Evolutionary conservation across 768 basidiomycete genomes (phyloP).

Genomic region (Rhizopogon vesiculosus): DNA sequence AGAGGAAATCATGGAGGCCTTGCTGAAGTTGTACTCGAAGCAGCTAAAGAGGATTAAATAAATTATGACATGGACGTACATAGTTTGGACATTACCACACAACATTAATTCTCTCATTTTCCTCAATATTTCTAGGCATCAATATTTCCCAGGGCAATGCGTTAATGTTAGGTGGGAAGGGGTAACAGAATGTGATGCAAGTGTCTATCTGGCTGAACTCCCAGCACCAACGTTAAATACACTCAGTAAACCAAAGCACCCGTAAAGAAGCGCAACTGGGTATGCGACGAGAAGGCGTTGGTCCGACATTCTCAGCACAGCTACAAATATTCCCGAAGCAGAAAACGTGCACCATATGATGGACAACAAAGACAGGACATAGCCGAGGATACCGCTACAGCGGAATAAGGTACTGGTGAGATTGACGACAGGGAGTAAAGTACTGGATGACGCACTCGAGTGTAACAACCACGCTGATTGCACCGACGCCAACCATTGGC

Average conservation of each 20-base stretch:
- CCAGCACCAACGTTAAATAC: conserved; percentile 67
- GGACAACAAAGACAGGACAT: conserved; percentile 73
- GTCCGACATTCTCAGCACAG: conserved; percentile 92
- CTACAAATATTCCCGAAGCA: conserved; percentile 93
- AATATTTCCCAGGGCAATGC: conserved; percentile 1
- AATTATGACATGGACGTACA: background rate
- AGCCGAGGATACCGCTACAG: conserved; percentile 75
- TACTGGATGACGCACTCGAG: conserved; percentile 66
- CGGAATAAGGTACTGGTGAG: background rate
- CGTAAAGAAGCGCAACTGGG: conserved; percentile 90
- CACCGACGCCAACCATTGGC: conserved; percentile 93
- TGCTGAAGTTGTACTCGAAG: conserved; percentile 72
- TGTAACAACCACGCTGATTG: conserved; percentile 79
- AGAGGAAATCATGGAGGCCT: conserved; percentile 79
- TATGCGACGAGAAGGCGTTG: conserved; percentile 95
- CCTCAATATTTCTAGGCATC: background rate
- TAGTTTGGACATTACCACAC: background rate
- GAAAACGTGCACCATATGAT: conserved; percentile 97
- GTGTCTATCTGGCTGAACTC: conserved; percentile 25
- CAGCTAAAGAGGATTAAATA: conserved; percentile 40
- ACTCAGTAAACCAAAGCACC: conserved; percentile 90
- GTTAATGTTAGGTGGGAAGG: conserved; percentile 1
- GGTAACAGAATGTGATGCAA: background rate
- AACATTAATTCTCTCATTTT: background rate
- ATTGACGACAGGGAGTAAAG: conserved; percentile 8